Conservation (phyloP, 805 yeast genomes). For the Pichia nakasei region DNA sequence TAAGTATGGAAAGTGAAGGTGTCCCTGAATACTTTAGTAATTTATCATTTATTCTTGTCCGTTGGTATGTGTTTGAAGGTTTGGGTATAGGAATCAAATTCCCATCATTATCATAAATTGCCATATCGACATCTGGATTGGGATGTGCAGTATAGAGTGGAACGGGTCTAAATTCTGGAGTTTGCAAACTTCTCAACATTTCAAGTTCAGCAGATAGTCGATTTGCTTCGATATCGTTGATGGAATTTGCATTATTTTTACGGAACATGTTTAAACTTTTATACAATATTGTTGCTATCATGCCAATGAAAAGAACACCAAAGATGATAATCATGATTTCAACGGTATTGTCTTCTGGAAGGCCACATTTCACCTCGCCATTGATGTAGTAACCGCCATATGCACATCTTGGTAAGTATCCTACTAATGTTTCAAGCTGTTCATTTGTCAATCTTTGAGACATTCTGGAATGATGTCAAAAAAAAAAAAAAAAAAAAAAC, state of each 20-base stretch:
- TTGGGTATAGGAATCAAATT: conserved; percentile 16
- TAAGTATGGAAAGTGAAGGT: neutral
- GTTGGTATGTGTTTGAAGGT: neutral
- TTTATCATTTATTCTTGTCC: neutral
- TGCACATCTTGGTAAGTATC: neutral
- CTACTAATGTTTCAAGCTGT: neutral
- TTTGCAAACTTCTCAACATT: neutral
- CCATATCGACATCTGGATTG: conserved; percentile 60
- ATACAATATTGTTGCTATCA: neutral
- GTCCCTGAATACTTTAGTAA: neutral
- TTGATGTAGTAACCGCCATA: neutral
- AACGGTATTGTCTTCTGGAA: neutral
- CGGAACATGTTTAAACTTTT: neutral
- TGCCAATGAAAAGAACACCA: neutral
- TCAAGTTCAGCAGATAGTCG: no score
- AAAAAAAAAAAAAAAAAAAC: no score
- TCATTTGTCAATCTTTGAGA: neutral
- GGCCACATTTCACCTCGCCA: neutral
- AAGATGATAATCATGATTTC: neutral
- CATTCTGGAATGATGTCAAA: neutral
- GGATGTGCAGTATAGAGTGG: conserved; percentile 63
- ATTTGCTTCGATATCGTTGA: no score
- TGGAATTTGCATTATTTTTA: no score
- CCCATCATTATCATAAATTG: conserved; percentile 62
- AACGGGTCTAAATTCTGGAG: conserved; percentile 24